phyloP scores from a whole-genome alignment of 345 rosid species.

The Excoecaria cochinchinensis region DNA sequence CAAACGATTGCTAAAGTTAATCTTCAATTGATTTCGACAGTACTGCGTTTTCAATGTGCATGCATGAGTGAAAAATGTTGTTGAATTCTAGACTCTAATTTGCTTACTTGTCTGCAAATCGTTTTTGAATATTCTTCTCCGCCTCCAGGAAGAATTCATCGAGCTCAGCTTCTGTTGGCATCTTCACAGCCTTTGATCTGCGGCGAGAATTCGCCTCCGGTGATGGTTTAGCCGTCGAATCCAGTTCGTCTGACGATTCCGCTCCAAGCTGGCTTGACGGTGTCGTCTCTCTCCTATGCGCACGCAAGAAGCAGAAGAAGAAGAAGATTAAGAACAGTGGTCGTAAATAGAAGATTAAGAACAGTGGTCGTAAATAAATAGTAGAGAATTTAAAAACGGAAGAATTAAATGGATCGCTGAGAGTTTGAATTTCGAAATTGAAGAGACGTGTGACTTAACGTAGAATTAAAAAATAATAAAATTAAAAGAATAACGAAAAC shows the following conservation, averaged over 20 bases:
- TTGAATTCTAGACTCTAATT: background rate
- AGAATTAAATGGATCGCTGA: slow-evolving; percentile 17
- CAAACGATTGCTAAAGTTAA: background rate
- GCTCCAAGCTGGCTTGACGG: slow-evolving; percentile 38
- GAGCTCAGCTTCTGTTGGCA: slow-evolving; percentile 51
- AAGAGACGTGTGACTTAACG: slow-evolving; percentile 9
- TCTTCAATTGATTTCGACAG: background rate
- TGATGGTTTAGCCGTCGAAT: slow-evolving; percentile 30
- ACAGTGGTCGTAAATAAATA: background rate
- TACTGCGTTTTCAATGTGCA: background rate
- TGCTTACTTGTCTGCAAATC: slow-evolving; percentile 56
- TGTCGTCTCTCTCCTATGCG: slow-evolving; percentile 40
- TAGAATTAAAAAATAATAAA: background rate
- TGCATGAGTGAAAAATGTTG: background rate
- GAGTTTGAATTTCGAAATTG: slow-evolving; percentile 32
- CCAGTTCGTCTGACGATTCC: slow-evolving; percentile 35
- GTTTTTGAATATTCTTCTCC: slow-evolving; percentile 47
- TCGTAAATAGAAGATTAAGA: background rate
- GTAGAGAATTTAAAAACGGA: slow-evolving; percentile 8
- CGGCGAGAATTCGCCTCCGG: slow-evolving; percentile 39
- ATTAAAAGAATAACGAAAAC: slow-evolving; percentile 19
- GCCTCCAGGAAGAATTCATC: slow-evolving; percentile 67
- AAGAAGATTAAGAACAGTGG: slow-evolving; percentile 4
- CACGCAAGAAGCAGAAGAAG: background rate
- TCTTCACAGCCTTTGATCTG: slow-evolving; percentile 31